A percentile compares a stretch with the other conserved stretches of the same genome.
Evolutionary conservation across 1,284 basidiomycete species (phyloP).

Genomic region (Trichosporon ovoides): DNA sequence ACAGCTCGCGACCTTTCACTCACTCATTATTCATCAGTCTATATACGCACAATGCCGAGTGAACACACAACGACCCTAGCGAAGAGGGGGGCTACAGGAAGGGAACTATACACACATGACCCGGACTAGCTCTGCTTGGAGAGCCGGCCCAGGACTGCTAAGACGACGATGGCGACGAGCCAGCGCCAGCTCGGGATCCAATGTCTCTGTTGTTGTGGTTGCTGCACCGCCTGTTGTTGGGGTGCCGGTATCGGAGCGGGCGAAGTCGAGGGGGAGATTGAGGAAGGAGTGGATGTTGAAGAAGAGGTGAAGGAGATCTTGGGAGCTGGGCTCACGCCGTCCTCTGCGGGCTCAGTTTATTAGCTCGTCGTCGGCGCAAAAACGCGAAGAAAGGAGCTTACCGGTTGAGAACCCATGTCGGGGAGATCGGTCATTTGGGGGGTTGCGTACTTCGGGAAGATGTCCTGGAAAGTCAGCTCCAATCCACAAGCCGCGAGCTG

Average conservation of each 20-base stretch:
- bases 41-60: not conserved
- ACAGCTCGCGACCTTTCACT: too few relatives aligned
- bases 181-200: constrained; percentile 43
- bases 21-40: not conserved
- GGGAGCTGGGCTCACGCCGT: not conserved
- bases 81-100: not conserved
- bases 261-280: not conserved
- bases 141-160: constrained; percentile 40
- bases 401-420: constrained; percentile 63
- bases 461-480: constrained; percentile 51
- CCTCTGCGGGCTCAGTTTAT: constrained; percentile 4
- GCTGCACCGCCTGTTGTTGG: constrained; percentile 1
- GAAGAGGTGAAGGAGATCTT: not conserved
- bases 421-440: constrained; percentile 65
- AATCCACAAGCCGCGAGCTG: not conserved
- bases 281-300: not conserved
- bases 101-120: not conserved
- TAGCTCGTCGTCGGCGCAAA: not conserved
- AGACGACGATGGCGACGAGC: constrained; percentile 37
- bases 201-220: constrained; percentile 6
- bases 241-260: not conserved
- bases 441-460: constrained; percentile 76
- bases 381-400: not conserved
- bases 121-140: constrained; percentile 6
- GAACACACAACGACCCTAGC: too few relatives aligned